Evolutionary conservation across 2,329 filamentous ascomycete species (phyloP), one percentile per base, ranked within the genome.

Genomic region (Didymella glomerata): DNA sequence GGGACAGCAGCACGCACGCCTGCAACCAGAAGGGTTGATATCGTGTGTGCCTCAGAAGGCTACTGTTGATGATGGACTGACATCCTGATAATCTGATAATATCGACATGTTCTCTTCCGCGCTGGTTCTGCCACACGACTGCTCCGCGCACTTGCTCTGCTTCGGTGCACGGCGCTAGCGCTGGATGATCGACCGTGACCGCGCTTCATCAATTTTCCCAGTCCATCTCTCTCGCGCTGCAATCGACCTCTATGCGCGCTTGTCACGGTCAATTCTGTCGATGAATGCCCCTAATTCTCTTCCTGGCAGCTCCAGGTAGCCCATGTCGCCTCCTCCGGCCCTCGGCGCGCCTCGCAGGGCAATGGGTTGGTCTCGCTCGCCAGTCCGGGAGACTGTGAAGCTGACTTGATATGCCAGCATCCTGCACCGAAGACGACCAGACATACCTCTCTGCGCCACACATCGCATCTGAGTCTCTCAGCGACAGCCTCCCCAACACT

Each of bases 201-300:
- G 45, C 42, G 45, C 40, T 42, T 28, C 34, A 28, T 49, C 40
- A 54, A 59, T 47, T 65, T 67, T 63, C 40, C 53, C 42, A 44
- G 22, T 27, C 45, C 54, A 45, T 54, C 46, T 51, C 40, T 56
- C 27, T 48, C 46, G 36, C 38, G 45, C 55, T 55, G 63, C 63
- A 64, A 61, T 64, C 64, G 63, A 49, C 59, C 18, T 55, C 54
- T 54, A 50, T 58, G 54, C 59, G 59, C 62, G 56, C 52, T 34
- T 53, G 48, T 49, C 48, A 50, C 57, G 42, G 55, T 50, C 41
- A 44, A 49, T 54, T 44, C 61, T 61, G 65, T 75, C 72, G 64
- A 76, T 77, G 75, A 77, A 77, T 77, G 75, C 74, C 69, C 73
- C 68, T 69, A 54, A 60, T 64, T 61, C 57, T 67, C 54, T 66